Base-by-base conservation (phyloP, 257 asterid species). In the Linaria vulgaris region DNA sequence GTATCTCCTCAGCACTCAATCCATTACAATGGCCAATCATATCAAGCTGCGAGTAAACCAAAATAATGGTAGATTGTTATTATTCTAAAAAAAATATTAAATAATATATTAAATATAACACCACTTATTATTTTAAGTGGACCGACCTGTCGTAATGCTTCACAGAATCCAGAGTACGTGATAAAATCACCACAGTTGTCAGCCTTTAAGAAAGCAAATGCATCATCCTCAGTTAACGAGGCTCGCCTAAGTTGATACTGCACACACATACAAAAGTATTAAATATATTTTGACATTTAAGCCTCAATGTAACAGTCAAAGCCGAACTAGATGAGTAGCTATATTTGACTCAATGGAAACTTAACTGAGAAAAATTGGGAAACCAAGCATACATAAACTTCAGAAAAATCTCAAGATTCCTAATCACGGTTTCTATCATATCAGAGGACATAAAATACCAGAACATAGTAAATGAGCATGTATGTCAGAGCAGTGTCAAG, bases 231-330 rank as follows among this genome's bases (percentile, higher is more conserved):
- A 2, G 94, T 87, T 73, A 94, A 72, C 1, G 92, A 87, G 61
- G 96, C 91, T 63, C 90, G 87, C 72, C 85, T 73, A 61, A 94
- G 95, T 27, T 94, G 95, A 84, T 94, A 83, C 99, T 94, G 95
- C 65, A 72, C 68, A 54, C 64, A 46, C 15, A 61, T 6, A 25
- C 14, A 9, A 48, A 10, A 57, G 7, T 37, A 58, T 68, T 24
- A 23, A 17, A 30, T 30, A 25, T 23, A 39, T 52, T 34, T 11
- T 34, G 9, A 34, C 6, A 8, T 34, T 8, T 34, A 34, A 34
- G 9, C 63, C 8, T 1, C 31, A 13, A 34, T 34, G 1, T 3
- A 34, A 34, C 5, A 8, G 9, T 3, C 10, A 3, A 34, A 3
- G 10, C 34, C 34, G 6, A 27, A 27, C 3, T 2, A 27, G 6